These are phyloP conservation scores for Populus trichocarpa DNA, from an alignment of 441 rosid genomes.

Conservation along the genomic window DNA sequence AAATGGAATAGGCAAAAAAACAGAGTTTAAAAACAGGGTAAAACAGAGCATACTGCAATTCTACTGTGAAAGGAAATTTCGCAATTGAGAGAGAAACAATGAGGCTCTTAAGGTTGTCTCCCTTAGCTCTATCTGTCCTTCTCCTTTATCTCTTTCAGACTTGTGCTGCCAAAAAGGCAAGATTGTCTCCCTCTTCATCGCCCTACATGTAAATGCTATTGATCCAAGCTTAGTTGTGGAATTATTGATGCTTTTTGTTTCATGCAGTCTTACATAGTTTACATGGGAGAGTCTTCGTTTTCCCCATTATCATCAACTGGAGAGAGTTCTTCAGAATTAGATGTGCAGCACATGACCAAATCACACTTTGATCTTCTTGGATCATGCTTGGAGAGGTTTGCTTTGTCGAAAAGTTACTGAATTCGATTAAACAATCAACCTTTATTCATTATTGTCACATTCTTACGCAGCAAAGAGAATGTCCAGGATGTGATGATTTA, in stretches of 20 bases:
- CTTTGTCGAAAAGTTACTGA: background rate
- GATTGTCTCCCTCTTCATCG: background rate
- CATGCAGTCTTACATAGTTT: conserved; percentile 13
- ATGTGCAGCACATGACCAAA: background rate
- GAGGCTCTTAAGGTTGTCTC: conserved; percentile 18
- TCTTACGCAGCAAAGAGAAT: conserved; percentile 32
- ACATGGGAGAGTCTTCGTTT: background rate
- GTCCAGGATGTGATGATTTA: conserved; percentile 46
- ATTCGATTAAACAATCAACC: background rate
- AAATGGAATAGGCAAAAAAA: too few species aligned
- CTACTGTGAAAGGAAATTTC: background rate
- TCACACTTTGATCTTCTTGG: conserved; percentile 8
- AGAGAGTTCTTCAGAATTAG: background rate
- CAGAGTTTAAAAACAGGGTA: background rate
- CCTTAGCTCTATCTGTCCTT: conserved; percentile 15
- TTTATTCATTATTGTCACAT: background rate
- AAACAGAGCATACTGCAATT: background rate
- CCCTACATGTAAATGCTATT: background rate
- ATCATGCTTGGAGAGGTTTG: conserved; percentile 3
- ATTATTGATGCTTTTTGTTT: background rate
- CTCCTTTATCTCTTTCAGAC: conserved; percentile 26
- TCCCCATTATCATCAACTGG: background rate
- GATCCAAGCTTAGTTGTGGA: background rate
- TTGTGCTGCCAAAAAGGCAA: conserved; percentile 41
- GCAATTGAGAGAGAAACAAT: conserved; percentile 10